Evolutionary conservation across 2,329 filamentous ascomycete genomes (phyloP).

Genomic region (Lojkania enalia): DNA sequence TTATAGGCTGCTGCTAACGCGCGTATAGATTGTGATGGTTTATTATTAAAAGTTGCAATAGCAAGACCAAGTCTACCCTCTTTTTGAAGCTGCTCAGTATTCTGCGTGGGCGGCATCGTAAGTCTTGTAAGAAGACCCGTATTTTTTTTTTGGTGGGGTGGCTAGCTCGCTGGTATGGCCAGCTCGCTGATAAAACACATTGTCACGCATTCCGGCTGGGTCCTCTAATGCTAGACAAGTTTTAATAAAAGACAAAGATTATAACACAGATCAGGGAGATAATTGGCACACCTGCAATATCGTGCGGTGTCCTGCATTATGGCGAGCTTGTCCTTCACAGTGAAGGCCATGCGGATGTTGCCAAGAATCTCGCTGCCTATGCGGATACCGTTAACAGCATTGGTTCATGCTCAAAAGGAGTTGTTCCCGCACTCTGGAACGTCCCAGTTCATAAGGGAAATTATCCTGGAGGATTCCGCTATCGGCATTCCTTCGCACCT

Average conservation of each 20-base stretch:
- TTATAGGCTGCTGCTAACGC: conserved; percentile 4
- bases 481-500: background rate
- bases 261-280: background rate
- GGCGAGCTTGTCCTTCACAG: background rate
- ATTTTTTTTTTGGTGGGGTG: background rate
- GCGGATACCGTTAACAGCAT: background rate
- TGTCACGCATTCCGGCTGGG: too few relatives aligned
- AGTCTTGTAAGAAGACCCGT: too few relatives aligned
- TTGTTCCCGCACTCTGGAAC: background rate
- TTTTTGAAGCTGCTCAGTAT: too few relatives aligned
- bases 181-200: background rate
- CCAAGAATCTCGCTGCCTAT: background rate
- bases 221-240: too few relatives aligned
- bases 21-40: too few relatives aligned
- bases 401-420: background rate
- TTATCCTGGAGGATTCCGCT: background rate
- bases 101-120: too few relatives aligned
- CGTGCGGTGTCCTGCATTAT: background rate
- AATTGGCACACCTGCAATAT: background rate
- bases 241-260: too few relatives aligned
- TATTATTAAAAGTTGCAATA: too few relatives aligned
- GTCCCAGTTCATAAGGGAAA: background rate
- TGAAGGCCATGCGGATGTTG: background rate
- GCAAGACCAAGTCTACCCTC: too few relatives aligned
- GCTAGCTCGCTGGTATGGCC: too few relatives aligned